Evolutionary conservation across 176 grass and related monocot species (phyloP).

Genomic region (Secale cereale): DNA sequence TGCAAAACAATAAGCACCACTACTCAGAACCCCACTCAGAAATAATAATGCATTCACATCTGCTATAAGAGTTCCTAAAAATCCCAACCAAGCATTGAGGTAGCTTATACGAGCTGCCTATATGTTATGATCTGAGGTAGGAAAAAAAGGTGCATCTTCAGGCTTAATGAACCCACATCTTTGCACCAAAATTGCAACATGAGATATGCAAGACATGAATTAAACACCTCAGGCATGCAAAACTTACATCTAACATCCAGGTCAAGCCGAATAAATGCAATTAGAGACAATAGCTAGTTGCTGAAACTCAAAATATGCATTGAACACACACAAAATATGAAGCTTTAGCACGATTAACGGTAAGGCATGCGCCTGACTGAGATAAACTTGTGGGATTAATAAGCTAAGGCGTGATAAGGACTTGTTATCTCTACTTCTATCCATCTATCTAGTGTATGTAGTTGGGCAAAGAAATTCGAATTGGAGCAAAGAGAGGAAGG

Average conservation of each 20-base stretch:
- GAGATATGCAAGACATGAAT: background rate
- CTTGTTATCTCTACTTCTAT: background rate
- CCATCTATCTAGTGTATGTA: background rate
- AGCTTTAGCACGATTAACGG: background rate
- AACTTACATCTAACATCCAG: background rate
- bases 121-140: background rate
- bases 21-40: constrained; percentile 1
- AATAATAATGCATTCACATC: background rate
- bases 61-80: background rate
- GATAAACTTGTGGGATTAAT: background rate
- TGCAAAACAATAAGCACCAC: constrained; percentile 30
- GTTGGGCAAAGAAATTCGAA: background rate
- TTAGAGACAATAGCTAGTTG: background rate
- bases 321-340: background rate
- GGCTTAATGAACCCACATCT: background rate
- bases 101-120: background rate
- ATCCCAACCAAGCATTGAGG: background rate
- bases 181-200: background rate
- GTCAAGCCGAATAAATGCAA: background rate
- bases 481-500: background rate
- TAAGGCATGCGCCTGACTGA: background rate
- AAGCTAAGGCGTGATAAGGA: background rate
- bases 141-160: background rate
- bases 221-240: background rate
- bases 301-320: background rate